Base-by-base conservation (phyloP, 441 rosid species). In the Gossypium aridum region DNA sequence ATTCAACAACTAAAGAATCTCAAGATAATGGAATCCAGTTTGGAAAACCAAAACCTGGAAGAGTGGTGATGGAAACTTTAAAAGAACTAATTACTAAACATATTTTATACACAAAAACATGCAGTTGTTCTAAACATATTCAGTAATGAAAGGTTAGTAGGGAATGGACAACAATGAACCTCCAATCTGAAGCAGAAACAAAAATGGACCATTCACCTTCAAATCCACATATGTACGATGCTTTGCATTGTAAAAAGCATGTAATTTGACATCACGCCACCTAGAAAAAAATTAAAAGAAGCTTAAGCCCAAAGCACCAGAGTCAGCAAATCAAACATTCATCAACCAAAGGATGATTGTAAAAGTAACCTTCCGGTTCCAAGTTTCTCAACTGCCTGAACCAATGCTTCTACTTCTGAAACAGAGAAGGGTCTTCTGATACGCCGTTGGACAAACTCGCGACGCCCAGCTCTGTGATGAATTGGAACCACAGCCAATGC, bases 141-240 rank as follows among this genome's bases (percentile, higher is more conserved):
- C 45, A 1, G 45, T 7, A 37, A 37, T 37, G 10, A 37, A 37
- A 37, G 45, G 45, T 37, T 7, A 37, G 45, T 7, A 37, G 45
- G 45, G 45, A 37, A 37, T 37, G 45, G 45, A 37, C 45, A 37
- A 7, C 45, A 37, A 37, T 37, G 45, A 37, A 37, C 45, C 45
- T 37, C 45, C 43, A 34, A 34, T 34, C 43, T 34, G 43, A 34
- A 34, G 43, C 9, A 43, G 16, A 68, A 49, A 77, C 7, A 8
- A 2, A 12, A 69, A 22, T 71, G 64, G 54, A 73, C 2, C 28
- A 34, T 57, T 75, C 80, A 89, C 98, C 97, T 91, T 93, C 80
- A 93, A 83, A 80, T 91, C 97, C 75, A 93, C 94, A 31, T 86
- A 91, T 3, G 96, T 93, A 28, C 91, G 89, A 83, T 87, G 91